Evolutionary conservation across 306 rosid genomes (phyloP).

Genomic region (Sicyos edulis): DNA sequence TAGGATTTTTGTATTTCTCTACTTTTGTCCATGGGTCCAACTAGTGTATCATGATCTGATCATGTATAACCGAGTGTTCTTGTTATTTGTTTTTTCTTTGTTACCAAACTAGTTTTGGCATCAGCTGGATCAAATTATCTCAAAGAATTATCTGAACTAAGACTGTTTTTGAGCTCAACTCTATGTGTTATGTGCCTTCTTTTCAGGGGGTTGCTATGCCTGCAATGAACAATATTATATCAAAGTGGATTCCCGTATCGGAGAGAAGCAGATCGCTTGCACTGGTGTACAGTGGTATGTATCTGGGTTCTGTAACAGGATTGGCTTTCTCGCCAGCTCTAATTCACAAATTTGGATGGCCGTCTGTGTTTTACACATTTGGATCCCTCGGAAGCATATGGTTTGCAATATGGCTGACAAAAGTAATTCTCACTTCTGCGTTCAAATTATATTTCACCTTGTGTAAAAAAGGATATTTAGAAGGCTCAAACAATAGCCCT

Average conservation of each 20-base stretch:
- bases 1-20: slow-evolving; percentile 33
- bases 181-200: slow-evolving; percentile 10
- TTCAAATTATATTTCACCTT: not conserved
- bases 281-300: slow-evolving; percentile 96
- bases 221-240: slow-evolving; percentile 89
- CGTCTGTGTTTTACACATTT: slow-evolving; percentile 89
- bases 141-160: not conserved
- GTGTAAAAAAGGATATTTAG: not conserved
- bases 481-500: not conserved
- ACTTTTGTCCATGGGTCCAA: slow-evolving; percentile 17
- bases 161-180: not conserved
- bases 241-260: slow-evolving; percentile 94
- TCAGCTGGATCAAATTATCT: slow-evolving; percentile 6
- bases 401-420: slow-evolving; percentile 76
- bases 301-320: slow-evolving; percentile 93
- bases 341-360: slow-evolving; percentile 83
- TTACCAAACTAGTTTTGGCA: not conserved
- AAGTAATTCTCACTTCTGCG: slow-evolving; percentile 38
- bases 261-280: slow-evolving; percentile 98
- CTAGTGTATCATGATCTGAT: not conserved
- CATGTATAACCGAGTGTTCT: not conserved
- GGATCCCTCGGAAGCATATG: slow-evolving; percentile 97
- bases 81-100: not conserved
- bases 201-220: slow-evolving; percentile 99
- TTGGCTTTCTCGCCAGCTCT: slow-evolving; percentile 75